Evolutionary conservation across 1,284 basidiomycete species (phyloP).

Genomic region (Wolfiporia cocos): DNA sequence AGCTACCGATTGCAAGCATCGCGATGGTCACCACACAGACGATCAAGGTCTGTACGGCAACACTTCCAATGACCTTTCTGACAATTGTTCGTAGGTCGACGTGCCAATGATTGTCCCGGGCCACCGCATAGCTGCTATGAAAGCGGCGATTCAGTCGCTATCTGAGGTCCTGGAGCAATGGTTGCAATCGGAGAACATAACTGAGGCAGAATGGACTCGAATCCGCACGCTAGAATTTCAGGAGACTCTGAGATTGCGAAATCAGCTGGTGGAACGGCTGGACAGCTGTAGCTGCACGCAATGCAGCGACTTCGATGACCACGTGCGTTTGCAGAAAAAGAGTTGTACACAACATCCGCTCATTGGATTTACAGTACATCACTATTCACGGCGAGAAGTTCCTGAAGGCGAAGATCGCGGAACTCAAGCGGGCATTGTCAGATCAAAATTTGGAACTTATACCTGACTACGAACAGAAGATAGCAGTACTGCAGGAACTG

Average conservation of each 20-base stretch:
- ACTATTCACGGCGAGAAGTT: slow-evolving; percentile 71
- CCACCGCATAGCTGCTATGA: slow-evolving; percentile 60
- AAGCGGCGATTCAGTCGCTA: slow-evolving; percentile 43
- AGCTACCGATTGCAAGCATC: slow-evolving; percentile 74
- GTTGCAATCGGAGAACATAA: slow-evolving; percentile 40
- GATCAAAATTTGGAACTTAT: slow-evolving; percentile 97
- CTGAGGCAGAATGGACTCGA: slow-evolving; percentile 83
- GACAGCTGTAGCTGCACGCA: slow-evolving; percentile 41
- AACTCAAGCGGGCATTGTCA: slow-evolving; percentile 77
- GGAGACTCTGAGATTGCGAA: slow-evolving; percentile 66
- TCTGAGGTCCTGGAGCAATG: slow-evolving; percentile 50
- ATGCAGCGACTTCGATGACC: slow-evolving; percentile 62
- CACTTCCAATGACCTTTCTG: background rate
- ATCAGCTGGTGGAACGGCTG: slow-evolving; percentile 41
- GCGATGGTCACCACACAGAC: slow-evolving; percentile 65
- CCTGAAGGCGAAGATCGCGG: slow-evolving; percentile 67
- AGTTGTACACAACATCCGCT: background rate
- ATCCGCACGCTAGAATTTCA: slow-evolving; percentile 90
- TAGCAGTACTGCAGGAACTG: slow-evolving; percentile 87
- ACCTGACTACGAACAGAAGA: slow-evolving; percentile 94
- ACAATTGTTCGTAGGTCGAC: slow-evolving; percentile 49
- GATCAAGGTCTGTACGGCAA: slow-evolving; percentile 53
- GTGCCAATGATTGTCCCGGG: slow-evolving; percentile 60
- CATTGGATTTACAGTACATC: slow-evolving; percentile 61
- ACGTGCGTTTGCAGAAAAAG: slow-evolving; percentile 40